Evolutionary conservation across 129 eudicot species (phyloP), one percentile per base, ranked within the genome.

Genomic region (Dittrichia graveolens): DNA sequence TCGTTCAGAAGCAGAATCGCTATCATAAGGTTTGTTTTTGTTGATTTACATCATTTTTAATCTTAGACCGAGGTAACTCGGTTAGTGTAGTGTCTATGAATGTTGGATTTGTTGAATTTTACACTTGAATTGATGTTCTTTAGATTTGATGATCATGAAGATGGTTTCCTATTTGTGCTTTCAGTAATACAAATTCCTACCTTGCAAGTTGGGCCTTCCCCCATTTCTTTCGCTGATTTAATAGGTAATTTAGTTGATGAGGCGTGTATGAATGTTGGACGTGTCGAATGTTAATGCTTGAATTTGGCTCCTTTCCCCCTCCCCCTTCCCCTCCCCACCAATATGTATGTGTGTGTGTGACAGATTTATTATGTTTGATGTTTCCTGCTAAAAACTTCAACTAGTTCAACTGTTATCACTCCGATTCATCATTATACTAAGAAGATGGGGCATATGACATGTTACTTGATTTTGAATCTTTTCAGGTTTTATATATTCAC

Each of bases 1-100:
- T 58, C 66, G 76, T 24, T 37, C 57, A 15, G 68, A 76, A 67
- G 53, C 75, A 76, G 38, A 76, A 57, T 68, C 43, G 50, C 8
- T 59, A 57, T 43, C 63, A 39, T 61, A 69, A 77, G 75, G 75
- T 77, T 58, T 18, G 75, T 46, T 46, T 44, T 45, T 54, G 3
- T 19, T 43, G 39, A 47, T 55, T 56, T 43, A n/a, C 6, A 3
- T 18, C 43, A 5, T 31, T 57, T 13, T n/a, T 0, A 72, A 3
- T 11, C n/a, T 31, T 5, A 13, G 7, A 12, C 31, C 13, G 45
- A 71, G 10, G 44, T 57, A 43, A 57, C 31, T 43, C 44, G 19
- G 53, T 48, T 65, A 60, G 15, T 53, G 3, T 11, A 52, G 18
- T 74, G 55, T 10, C 40, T 62, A 60, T 14, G 34, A 9, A 52